These are phyloP conservation scores for Ephemerocybe angulata DNA, from an alignment of 768 basidiomycete species.

Conservation along the genomic window DNA sequence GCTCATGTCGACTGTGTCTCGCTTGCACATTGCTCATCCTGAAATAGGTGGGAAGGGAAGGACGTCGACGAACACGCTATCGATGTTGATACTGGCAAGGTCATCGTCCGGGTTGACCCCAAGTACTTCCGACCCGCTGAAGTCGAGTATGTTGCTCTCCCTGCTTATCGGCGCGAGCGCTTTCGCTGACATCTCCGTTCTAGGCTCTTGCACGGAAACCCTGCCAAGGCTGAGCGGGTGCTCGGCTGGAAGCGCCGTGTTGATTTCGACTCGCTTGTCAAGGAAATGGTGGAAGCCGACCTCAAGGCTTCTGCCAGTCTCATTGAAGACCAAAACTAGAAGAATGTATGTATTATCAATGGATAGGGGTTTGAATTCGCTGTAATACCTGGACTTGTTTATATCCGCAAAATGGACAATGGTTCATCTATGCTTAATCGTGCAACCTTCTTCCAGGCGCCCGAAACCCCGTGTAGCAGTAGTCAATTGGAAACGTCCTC, in stretches of 20 bases:
- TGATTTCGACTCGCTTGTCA: slow-evolving; percentile 78
- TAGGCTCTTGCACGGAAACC: slow-evolving; percentile 82
- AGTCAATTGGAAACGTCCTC: too few relatives aligned
- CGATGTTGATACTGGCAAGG: slow-evolving; percentile 62
- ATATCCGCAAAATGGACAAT: not conserved
- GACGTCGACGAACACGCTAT: slow-evolving; percentile 78
- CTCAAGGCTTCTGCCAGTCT: slow-evolving; percentile 68
- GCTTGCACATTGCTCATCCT: slow-evolving; percentile 4
- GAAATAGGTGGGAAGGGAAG: slow-evolving; percentile 66
- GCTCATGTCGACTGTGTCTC: slow-evolving; percentile 16
- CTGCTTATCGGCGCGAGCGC: not conserved
- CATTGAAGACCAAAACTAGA: slow-evolving; percentile 80
- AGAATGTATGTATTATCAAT: not conserved
- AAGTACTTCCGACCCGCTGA: slow-evolving; percentile 93
- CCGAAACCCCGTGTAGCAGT: too few relatives aligned
- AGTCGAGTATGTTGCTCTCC: slow-evolving; percentile 69
- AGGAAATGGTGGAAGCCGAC: slow-evolving; percentile 89
- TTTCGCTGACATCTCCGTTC: slow-evolving; percentile 9
- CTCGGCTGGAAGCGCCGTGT: slow-evolving; percentile 91
- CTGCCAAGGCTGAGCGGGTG: slow-evolving; percentile 81
- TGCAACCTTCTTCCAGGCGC: too few relatives aligned
- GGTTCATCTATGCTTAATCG: too few relatives aligned
- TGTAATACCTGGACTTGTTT: not conserved
- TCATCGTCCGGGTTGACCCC: slow-evolving; percentile 81
- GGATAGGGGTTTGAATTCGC: not conserved